Base-by-base conservation (phyloP, 2,329 filamentous ascomycete genomes). In the Aspergillus texensis region DNA sequence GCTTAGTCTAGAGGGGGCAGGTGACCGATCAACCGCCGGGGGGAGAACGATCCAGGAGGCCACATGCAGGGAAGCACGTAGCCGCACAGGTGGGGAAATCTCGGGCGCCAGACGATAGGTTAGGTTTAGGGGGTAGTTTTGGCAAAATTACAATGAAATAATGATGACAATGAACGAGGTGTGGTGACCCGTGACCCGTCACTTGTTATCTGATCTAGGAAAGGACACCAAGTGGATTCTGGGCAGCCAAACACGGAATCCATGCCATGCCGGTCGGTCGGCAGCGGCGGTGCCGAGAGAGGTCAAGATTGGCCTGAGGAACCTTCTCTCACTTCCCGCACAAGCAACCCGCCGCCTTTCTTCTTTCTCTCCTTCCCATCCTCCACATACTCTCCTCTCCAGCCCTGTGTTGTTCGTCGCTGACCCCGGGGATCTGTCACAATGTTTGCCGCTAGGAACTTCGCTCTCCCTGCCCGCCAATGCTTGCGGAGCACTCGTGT, bases 381-480 rank as follows among this genome's bases (percentile, higher is more conserved):
- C 60, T 57, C 60, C 65, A 62, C 62, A 62, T 53, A 62, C 60
- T 58, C 61, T 61, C 64, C 64, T 65, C 54, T 50, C 60, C 59
- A 59, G 55, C 59, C 60, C 53, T 58, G 48, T 62, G 62, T 39
- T 63, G 48, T 52, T 65, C 56, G 62, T 61, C 48, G 65, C 60
- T 66, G 62, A 63, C 45, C 58, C 64, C 70, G 70, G 72, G 66
- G 72, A 63, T 64, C 50, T 69, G 53, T 73, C 85, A 91, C 78
- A 77, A 97, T 97, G 93, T 85, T 96, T 82, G 89, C 91, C 82
- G 84, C 91, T 79, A 90, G 93, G 83, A 88, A 89, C 74, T 87
- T 94, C 80, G 88, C 89, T 80, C 87, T 87, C 75, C 90, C 92
- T 76, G 87, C 88, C 80, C 88, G 91, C 80, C 92, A 96, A 84